Percentiles rank a stretch among this genome's conserved stretches.
Conservation (phyloP, 768 basidiomycete genomes). For the Boletus tylopilopsis region DNA sequence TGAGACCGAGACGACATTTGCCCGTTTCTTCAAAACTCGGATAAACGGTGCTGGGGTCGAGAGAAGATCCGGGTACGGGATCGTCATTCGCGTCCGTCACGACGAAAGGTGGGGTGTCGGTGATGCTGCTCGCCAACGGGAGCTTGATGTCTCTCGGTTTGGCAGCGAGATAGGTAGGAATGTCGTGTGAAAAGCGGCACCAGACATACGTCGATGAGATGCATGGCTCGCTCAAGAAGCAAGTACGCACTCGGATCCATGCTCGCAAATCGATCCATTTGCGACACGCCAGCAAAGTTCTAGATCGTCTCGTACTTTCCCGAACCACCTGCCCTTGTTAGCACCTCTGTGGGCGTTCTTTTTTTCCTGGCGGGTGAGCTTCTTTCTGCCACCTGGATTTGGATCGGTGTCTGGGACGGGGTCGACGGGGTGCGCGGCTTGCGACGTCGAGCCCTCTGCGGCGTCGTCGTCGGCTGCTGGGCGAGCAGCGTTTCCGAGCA, state of each 20-base stretch:
- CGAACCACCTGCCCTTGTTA: constrained; percentile 81
- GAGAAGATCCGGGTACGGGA: constrained; percentile 3
- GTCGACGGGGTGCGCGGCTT: constrained; percentile 18
- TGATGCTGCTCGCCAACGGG: constrained; percentile 43
- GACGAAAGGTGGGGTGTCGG: constrained; percentile 51
- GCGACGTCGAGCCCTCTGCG: constrained; percentile 56
- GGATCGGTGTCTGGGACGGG: constrained; percentile 33
- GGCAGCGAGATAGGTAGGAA: constrained; percentile 66
- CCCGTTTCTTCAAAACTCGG: constrained; percentile 27
- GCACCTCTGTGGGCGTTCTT: constrained; percentile 74
- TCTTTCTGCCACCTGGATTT: constrained; percentile 32
- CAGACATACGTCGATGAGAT: constrained; percentile 20
- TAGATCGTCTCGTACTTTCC: constrained; percentile 71
- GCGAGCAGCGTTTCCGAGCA: constrained; percentile 30
- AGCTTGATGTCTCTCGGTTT: constrained; percentile 74
- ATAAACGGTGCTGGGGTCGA: constrained; percentile 24
- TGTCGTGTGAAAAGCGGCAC: constrained; percentile 83
- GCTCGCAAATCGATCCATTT: constrained; percentile 64
- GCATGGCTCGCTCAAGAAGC: neutral
- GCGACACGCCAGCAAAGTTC: constrained; percentile 83
- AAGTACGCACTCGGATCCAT: constrained; percentile 55
- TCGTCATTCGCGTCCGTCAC: constrained; percentile 5
- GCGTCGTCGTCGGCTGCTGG: constrained; percentile 50
- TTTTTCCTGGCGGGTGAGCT: constrained; percentile 56
- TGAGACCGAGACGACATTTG: constrained; percentile 55